Conservation (phyloP, 23 red algal species). For the Cyanidiococcus yangmingshanensis region DNA sequence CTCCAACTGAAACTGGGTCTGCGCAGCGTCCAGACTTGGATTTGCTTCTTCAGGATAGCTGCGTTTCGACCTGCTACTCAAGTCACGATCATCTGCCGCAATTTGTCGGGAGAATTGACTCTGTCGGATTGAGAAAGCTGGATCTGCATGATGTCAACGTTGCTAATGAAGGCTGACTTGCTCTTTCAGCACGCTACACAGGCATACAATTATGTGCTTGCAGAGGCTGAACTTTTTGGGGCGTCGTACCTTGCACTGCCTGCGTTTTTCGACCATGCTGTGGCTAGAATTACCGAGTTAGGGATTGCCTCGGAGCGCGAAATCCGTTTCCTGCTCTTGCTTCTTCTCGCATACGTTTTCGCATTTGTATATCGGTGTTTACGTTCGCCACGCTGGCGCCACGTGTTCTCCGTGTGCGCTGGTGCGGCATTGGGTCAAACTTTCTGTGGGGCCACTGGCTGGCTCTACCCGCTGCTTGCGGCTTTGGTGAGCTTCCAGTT, state of each 20-base stretch:
- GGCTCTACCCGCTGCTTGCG: slow-evolving; percentile 7
- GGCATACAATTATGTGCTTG: neutral
- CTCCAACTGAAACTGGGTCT: too few relatives aligned
- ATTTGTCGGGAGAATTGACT: too few relatives aligned
- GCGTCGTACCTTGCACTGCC: neutral
- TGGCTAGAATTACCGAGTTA: neutral
- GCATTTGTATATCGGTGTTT: slow-evolving; percentile 1
- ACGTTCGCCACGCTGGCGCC: neutral
- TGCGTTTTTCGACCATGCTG: neutral
- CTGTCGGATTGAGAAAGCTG: too few relatives aligned
- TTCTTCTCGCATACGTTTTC: slow-evolving; percentile 8
- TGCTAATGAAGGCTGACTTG: too few relatives aligned
- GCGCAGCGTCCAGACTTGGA: too few relatives aligned
- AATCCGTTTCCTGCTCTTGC: slow-evolving; percentile 6
- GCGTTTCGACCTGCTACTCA: too few relatives aligned
- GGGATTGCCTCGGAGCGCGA: neutral
- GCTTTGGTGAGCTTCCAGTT: neutral
- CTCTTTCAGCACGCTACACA: too few relatives aligned
- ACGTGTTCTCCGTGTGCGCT: slow-evolving; percentile 2
- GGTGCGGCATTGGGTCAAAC: neutral
- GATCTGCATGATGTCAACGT: too few relatives aligned
- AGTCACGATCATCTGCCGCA: too few relatives aligned
- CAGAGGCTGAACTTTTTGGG: neutral
- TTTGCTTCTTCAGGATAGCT: too few relatives aligned
- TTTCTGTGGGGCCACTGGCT: slow-evolving; percentile 3